Base-by-base conservation (phyloP, 257 asterid genomes). In the Primulina tabacum region DNA sequence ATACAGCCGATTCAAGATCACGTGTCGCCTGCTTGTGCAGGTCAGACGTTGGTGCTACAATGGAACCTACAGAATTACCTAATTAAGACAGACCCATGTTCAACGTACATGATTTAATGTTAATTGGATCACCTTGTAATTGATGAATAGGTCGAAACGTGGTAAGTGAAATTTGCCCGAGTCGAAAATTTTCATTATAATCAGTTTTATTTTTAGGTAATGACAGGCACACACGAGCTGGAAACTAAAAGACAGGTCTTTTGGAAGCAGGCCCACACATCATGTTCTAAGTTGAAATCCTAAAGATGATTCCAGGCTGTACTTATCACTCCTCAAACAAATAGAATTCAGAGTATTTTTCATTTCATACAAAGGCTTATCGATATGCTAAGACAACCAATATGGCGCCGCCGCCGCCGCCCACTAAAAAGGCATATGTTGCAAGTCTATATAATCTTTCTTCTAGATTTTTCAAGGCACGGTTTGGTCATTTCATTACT, bases 21-120 rank as follows among this genome's bases (percentile, higher is more conserved):
- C 87, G 88, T 0, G 99, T 94, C 5, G 99, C 96, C 75, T 88
- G 99, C 68, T 90, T 77, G 87, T 94, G 99, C 14, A 91, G 86
- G 72, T 91, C 97, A 1, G 97, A 86, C 0, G 99, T 91, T 11
- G 8, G 56, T 47, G 56, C 53, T 43, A 43, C 53, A 52, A 4
- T 7, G 29, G 21, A 30, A 67, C 40, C 53, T 43, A 67, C 60
- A 30, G 16, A 4, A 52, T 29, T 5, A 29, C 21, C 63, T n/a
- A n/a, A n/a, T n/a, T n/a, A 47, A 29, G 11, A 43, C 12, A n/a
- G 53, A 43, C n/a, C 6, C n/a, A 11, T 43, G 53, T 43, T 43
- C 53, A 37, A 37, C 10, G 1, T 43, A 43, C 53, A 11, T 2
- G 17, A 12, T 43, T 43, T 43, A 12, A 43, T 43, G n/a, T 12